Evolutionary conservation across 768 basidiomycete genomes (phyloP).

Genomic region (Mycena polygramma): DNA sequence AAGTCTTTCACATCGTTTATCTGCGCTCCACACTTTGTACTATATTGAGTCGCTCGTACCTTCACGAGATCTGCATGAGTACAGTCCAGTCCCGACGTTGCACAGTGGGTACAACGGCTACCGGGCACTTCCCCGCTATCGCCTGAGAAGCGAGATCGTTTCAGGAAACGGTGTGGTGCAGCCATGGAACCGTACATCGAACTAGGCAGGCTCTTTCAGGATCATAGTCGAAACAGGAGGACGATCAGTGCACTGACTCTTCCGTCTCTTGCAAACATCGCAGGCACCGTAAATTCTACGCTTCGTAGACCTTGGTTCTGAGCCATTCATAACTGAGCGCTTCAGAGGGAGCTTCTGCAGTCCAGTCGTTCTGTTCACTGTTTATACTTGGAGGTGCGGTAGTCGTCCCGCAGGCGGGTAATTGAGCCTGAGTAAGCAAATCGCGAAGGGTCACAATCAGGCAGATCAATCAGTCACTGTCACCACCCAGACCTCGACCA

Average conservation of each 20-base stretch:
- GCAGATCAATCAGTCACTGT: no score
- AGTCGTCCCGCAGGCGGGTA: no score
- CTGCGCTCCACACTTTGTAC: neutral
- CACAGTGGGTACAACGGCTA: conserved; percentile 74
- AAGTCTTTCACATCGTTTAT: conserved; percentile 47
- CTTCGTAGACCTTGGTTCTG: neutral
- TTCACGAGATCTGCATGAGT: conserved; percentile 78
- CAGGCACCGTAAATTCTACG: conserved; percentile 57
- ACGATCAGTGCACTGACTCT: conserved; percentile 57
- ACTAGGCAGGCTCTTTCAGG: conserved; percentile 43
- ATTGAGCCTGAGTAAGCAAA: no score
- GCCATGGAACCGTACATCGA: conserved; percentile 51
- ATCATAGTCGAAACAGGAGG: neutral
- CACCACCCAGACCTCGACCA: no score
- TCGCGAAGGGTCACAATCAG: no score
- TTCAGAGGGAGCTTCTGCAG: neutral
- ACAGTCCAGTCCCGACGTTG: conserved; percentile 69
- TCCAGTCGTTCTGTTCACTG: no score
- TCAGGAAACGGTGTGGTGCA: neutral
- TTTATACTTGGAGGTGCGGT: no score
- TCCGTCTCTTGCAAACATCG: conserved; percentile 81
- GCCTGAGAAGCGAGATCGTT: conserved; percentile 51
- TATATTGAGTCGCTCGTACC: conserved; percentile 48
- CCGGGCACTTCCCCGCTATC: conserved; percentile 76
- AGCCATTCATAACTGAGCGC: neutral